Conservation (phyloP, 805 yeast genomes). For the Starmerella vaccinii region DNA sequence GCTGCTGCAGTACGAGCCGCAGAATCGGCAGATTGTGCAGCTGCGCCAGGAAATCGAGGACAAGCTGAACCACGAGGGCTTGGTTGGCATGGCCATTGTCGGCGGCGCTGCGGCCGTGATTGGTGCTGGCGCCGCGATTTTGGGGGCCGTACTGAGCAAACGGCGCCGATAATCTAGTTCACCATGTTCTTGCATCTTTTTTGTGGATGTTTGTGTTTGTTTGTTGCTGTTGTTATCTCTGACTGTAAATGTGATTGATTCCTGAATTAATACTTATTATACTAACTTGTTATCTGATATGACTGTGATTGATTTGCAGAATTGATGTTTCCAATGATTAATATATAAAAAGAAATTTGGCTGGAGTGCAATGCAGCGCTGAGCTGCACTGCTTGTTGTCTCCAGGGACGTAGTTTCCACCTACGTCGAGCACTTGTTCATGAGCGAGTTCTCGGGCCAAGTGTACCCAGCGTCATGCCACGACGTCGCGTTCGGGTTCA, state of each 20-base stretch:
- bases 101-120: constrained; percentile 72
- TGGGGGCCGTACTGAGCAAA: constrained; percentile 30
- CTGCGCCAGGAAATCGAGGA: constrained; percentile 72
- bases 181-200: constrained; percentile 32
- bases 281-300: no score
- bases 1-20: constrained; percentile 69
- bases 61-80: constrained; percentile 74
- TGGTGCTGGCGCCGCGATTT: constrained; percentile 58
- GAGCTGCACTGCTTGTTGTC: no score
- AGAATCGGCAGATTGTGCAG: constrained; percentile 62
- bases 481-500: constrained; percentile 54
- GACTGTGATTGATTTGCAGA: no score
- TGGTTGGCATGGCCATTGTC: constrained; percentile 77
- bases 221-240: no score
- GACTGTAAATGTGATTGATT: no score
- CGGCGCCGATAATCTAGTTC: constrained; percentile 2
- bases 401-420: no score
- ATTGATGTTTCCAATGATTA: no score
- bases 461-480: constrained; percentile 71
- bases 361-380: no score
- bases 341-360: no score
- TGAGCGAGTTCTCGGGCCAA: constrained; percentile 51
- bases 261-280: no score
- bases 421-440: constrained; percentile 38
- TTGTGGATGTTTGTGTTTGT: not conserved